A percentile compares a stretch with the other conserved stretches of the same genome.
Evolutionary conservation across 108 stramenopile genomes (phyloP).

Genomic region (Nannochloropsis oceanica): DNA sequence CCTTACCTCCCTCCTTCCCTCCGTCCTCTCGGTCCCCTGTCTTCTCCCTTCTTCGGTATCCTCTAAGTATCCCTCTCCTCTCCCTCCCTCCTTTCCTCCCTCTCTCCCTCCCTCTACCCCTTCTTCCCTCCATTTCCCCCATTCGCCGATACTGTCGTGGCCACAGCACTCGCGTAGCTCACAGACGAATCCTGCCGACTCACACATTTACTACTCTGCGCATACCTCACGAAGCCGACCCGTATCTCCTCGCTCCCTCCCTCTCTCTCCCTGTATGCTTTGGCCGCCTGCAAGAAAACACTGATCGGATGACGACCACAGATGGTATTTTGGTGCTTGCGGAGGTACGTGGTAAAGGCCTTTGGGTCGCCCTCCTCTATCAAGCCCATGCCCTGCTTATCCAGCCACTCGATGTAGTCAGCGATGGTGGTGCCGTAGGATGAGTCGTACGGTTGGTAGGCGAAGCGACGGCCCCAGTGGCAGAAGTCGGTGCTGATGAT

Average conservation of each 20-base stretch:
- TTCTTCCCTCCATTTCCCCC: not conserved
- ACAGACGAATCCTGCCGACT: not conserved
- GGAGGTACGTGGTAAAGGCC: slow-evolving; percentile 22
- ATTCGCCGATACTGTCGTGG: not conserved
- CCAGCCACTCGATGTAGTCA: slow-evolving; percentile 34
- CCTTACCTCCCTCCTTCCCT: not conserved
- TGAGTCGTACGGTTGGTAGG: slow-evolving; percentile 24
- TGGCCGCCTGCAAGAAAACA: slow-evolving; percentile 3
- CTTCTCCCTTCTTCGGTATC: not conserved
- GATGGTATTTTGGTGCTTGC: slow-evolving; percentile 34
- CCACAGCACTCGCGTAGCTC: not conserved
- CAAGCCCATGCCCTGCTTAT: slow-evolving; percentile 31
- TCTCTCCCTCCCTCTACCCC: not conserved
- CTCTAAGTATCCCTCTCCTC: too few relatives aligned
- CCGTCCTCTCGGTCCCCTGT: not conserved
- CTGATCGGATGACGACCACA: slow-evolving; percentile 39
- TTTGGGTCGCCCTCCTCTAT: slow-evolving; percentile 13
- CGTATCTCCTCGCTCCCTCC: not conserved
- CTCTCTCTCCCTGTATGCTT: not conserved
- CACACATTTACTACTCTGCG: not conserved
- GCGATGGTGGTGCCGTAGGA: slow-evolving; percentile 5
- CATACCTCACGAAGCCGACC: not conserved
- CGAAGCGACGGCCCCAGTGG: slow-evolving; percentile 38
- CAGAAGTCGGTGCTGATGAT: slow-evolving; percentile 39
- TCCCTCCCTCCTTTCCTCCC: not conserved